Conservation (phyloP, 2,329 filamentous ascomycete genomes). For the Pleomassaria siparia region DNA sequence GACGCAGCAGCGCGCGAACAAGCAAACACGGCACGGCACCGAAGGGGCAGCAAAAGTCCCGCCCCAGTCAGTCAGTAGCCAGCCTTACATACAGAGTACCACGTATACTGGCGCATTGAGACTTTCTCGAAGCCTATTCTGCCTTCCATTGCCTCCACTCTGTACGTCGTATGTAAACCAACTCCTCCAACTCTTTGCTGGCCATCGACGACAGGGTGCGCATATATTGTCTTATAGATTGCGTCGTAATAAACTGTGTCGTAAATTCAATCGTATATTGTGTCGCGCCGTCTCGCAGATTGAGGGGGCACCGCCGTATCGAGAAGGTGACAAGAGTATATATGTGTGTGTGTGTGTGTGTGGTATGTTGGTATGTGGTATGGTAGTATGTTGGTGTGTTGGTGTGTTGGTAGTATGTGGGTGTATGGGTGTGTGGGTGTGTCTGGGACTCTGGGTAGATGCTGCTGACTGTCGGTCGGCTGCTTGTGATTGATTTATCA, state of each 20-base stretch:
- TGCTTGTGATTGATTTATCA: neutral
- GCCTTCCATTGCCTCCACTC: no score
- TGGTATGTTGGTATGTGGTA: no score
- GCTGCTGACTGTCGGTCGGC: constrained; percentile 16
- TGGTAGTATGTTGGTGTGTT: neutral
- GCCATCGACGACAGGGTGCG: no score
- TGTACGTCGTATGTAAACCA: no score
- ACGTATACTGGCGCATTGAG: no score
- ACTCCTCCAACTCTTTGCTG: no score
- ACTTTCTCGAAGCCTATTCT: no score
- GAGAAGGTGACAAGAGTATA: constrained; percentile 33
- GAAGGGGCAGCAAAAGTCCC: no score
- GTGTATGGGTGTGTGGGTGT: neutral
- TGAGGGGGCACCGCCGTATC: constrained; percentile 7
- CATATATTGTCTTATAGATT: constrained; percentile 25
- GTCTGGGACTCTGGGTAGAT: neutral
- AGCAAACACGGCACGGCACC: constrained; percentile 9
- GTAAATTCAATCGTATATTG: no score
- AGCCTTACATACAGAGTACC: no score
- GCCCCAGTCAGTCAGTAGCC: no score
- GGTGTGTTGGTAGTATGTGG: neutral
- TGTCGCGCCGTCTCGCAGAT: constrained; percentile 32
- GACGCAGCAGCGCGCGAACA: constrained; percentile 10
- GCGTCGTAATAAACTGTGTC: constrained; percentile 21
- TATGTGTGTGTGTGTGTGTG: neutral